Evolutionary conservation across 345 rosid species (phyloP), one percentile per base, ranked within the genome.

Genomic region (Eucalyptus brandiana): DNA sequence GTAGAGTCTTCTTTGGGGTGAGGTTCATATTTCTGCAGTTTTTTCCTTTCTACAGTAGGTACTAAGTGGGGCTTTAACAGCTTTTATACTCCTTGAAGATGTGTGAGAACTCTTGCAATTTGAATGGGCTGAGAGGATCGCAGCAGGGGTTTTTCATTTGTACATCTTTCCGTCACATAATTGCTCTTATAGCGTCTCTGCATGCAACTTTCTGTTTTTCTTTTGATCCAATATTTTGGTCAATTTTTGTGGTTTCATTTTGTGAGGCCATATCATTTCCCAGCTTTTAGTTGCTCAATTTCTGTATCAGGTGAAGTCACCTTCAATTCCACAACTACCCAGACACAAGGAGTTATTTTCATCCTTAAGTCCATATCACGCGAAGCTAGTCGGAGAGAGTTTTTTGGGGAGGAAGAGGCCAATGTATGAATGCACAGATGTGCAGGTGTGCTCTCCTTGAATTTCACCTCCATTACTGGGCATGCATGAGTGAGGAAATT

Each of bases 371-470:
- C 94, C 98, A 87, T 94, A 94, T 90, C 97, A 97, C 89, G 91
- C 99, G 34, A 94, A 93, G 94, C 99, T 97, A 50, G 99, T 97
- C 8, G 99, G 99, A 80, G 98, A 97, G 94, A 97, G 98, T 92
- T 97, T 93, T 90, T 93, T 96, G 93, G 99, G 96, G 67, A 96
- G 91, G 94, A 97, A 94, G 92, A 93, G 98, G 91, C 98, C 98
- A 28, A 92, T 97, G 44, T 93, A 96, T 48, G 99, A 97, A 88
- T 97, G 98, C 90, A 95, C 97, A 67, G 98, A 97, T 62, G 96
- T 91, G 86, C 99, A 97, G 98, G 99, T 97, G 80, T 88, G 90
- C 47, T 44, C 60, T 88, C 87, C 91, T 89, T 88, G 48, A 67
- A 86, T 32, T 76, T 40, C 83, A 76, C 85, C 85, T 76, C 16